phyloP scores from a whole-genome alignment of 2,329 filamentous ascomycete genomes.

The Cordyceps javanica region DNA sequence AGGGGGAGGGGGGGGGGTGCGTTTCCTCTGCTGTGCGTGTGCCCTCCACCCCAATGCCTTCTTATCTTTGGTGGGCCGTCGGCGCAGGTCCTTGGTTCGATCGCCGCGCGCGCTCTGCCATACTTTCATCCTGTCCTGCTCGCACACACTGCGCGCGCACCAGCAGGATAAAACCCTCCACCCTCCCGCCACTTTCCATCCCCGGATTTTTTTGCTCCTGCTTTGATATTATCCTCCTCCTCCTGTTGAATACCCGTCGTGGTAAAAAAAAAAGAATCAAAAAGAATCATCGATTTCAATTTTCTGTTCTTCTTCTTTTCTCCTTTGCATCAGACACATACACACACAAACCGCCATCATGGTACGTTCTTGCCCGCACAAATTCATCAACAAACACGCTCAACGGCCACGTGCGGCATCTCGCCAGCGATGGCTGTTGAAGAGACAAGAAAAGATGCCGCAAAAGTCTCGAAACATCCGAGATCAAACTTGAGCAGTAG shows the following conservation, averaged over 20 bases:
- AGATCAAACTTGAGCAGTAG: not conserved
- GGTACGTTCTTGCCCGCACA: not conserved
- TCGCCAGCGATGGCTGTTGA: too few species aligned
- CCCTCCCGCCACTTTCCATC: not conserved
- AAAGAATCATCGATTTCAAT: too few species aligned
- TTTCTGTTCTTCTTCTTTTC: not conserved
- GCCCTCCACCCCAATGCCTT: not conserved
- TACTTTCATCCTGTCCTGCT: not conserved
- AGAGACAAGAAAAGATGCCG: too few species aligned
- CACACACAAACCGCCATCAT: slow-evolving; percentile 10
- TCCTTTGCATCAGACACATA: not conserved
- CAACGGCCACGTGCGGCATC: not conserved
- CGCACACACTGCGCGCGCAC: not conserved
- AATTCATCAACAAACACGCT: not conserved
- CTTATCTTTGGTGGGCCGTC: slow-evolving; percentile 10
- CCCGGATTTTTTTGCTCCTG: not conserved
- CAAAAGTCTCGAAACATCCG: not conserved
- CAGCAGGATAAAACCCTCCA: slow-evolving; percentile 9
- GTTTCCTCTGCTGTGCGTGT: too few species aligned
- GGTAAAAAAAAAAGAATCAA: too few species aligned
- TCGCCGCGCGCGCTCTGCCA: slow-evolving; percentile 1
- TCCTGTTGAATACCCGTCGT: not conserved
- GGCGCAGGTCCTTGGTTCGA: slow-evolving; percentile 1
- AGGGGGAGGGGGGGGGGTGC: too few species aligned
- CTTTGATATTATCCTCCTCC: slow-evolving; percentile 2